A percentile compares a stretch with the other conserved stretches of the same genome.
phyloP scores from a whole-genome alignment of 768 basidiomycete species.

The Lactarius hatsudake region DNA sequence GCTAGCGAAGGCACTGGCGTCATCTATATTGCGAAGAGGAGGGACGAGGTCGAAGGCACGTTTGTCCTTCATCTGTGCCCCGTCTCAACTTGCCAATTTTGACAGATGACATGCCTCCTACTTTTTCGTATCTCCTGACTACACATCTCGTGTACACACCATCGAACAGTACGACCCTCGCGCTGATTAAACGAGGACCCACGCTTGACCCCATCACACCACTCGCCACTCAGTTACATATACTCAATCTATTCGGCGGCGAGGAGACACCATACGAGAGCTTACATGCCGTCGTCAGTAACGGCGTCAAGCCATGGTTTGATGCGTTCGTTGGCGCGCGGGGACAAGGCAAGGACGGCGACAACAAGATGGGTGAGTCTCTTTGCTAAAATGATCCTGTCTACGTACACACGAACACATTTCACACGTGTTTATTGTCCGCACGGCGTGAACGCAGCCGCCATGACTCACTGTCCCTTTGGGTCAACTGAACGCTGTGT shows the following conservation, averaged over 20 bases:
- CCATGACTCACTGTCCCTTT: neutral
- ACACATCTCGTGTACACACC: constrained; percentile 77
- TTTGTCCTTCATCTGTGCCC: constrained; percentile 4
- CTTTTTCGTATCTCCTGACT: constrained; percentile 64
- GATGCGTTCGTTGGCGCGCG: constrained; percentile 93
- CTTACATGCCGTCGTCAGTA: constrained; percentile 91
- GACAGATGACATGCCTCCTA: constrained; percentile 64
- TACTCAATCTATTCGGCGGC: constrained; percentile 87
- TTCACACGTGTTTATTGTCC: neutral
- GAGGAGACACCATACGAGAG: constrained; percentile 94
- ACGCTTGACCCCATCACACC: constrained; percentile 78
- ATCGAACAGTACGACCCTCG: constrained; percentile 79
- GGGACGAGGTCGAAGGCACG: constrained; percentile 72
- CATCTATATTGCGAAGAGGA: constrained; percentile 78
- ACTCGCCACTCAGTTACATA: constrained; percentile 82
- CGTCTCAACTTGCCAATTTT: constrained; percentile 11
- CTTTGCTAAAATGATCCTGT: neutral
- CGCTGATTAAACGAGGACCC: constrained; percentile 89
- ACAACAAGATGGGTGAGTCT: constrained; percentile 72
- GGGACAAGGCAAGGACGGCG: constrained; percentile 68
- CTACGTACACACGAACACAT: neutral
- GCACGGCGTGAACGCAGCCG: neutral
- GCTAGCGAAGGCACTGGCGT: constrained; percentile 72
- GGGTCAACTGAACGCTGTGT: neutral
- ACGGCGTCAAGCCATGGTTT: constrained; percentile 96